A percentile compares a stretch with the other conserved stretches of the same genome.
Evolutionary conservation across 2,329 filamentous ascomycete species (phyloP).

Genomic region (Ophiostoma quercus): DNA sequence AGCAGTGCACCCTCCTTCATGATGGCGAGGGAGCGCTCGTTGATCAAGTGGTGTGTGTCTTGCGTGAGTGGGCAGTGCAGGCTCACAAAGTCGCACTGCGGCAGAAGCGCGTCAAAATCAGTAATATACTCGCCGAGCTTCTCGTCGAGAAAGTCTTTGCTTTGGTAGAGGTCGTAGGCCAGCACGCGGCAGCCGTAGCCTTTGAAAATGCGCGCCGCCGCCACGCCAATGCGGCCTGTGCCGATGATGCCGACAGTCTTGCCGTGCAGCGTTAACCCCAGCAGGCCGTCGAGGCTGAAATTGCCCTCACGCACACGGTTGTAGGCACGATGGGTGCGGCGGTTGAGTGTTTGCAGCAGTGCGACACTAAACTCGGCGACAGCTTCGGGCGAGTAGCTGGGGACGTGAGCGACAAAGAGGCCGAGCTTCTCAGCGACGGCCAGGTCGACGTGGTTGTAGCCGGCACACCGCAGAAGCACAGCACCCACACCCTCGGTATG

Average conservation of each 20-base stretch:
- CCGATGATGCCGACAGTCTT: slow-evolving; percentile 64
- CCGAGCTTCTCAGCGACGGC: slow-evolving; percentile 48
- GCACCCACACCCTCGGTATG: slow-evolving; percentile 48
- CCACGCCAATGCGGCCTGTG: slow-evolving; percentile 59
- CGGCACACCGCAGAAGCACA: slow-evolving; percentile 61
- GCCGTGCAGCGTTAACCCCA: slow-evolving; percentile 56
- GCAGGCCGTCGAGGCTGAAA: slow-evolving; percentile 59
- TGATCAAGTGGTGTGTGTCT: slow-evolving; percentile 56
- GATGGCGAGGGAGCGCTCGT: slow-evolving; percentile 44
- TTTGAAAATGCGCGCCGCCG: slow-evolving; percentile 55
- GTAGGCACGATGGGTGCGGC: slow-evolving; percentile 62
- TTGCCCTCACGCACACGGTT: slow-evolving; percentile 65
- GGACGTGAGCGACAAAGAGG: slow-evolving; percentile 61
- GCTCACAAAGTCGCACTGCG: slow-evolving; percentile 55
- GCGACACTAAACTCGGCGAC: slow-evolving; percentile 67
- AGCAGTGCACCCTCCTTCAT: slow-evolving; percentile 59
- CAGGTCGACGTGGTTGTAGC: slow-evolving; percentile 64
- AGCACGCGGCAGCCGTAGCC: slow-evolving; percentile 61
- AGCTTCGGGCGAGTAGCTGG: slow-evolving; percentile 63
- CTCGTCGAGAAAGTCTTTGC: slow-evolving; percentile 41
- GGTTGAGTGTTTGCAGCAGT: slow-evolving; percentile 61
- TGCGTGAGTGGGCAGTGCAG: slow-evolving; percentile 62
- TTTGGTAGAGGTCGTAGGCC: slow-evolving; percentile 55
- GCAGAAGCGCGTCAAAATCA: slow-evolving; percentile 50
- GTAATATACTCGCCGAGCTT: slow-evolving; percentile 47